Evolutionary conservation across 2,329 filamentous ascomycete species (phyloP).

Genomic region (Paradendryphiella salina): DNA sequence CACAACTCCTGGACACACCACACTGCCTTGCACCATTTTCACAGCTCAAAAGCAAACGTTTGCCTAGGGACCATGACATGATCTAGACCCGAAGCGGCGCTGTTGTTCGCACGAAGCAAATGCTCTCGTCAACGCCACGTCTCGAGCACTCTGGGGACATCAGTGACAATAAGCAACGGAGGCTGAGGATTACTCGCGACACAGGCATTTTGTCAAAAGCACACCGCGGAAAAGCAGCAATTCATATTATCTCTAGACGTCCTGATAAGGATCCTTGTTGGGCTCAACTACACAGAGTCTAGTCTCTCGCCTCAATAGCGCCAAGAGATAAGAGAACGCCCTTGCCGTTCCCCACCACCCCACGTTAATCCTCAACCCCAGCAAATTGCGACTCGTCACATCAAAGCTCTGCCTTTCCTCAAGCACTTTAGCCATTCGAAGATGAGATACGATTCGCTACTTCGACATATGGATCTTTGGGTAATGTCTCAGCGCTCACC

Average conservation of each 20-base stretch:
- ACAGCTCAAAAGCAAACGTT: conserved; percentile 9
- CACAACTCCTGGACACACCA: not conserved
- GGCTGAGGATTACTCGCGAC: conserved; percentile 18
- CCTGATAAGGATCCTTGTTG: conserved; percentile 38
- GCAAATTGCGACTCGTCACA: conserved; percentile 22
- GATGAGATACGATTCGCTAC: conserved; percentile 16
- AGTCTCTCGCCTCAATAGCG: conserved; percentile 25
- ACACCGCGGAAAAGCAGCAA: conserved; percentile 41
- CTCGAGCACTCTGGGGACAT: not conserved
- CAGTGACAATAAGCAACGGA: conserved; percentile 4
- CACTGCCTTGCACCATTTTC: not conserved
- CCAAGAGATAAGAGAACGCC: conserved; percentile 46
- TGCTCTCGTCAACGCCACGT: conserved; percentile 11
- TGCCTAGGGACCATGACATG: not conserved
- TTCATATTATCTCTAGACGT: conserved; percentile 31
- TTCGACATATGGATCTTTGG: conserved; percentile 11
- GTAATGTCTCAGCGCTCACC: conserved; percentile 25
- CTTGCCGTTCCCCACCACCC: conserved; percentile 39
- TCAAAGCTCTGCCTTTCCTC: conserved; percentile 22
- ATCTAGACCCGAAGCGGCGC: not conserved
- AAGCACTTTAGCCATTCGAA: conserved; percentile 5
- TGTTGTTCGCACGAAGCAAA: not conserved
- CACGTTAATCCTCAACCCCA: conserved; percentile 24
- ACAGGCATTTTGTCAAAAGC: conserved; percentile 27
- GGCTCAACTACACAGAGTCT: conserved; percentile 19